phyloP scores from a whole-genome alignment of 2,329 filamentous ascomycete species.

The Epichloe uncinata region DNA sequence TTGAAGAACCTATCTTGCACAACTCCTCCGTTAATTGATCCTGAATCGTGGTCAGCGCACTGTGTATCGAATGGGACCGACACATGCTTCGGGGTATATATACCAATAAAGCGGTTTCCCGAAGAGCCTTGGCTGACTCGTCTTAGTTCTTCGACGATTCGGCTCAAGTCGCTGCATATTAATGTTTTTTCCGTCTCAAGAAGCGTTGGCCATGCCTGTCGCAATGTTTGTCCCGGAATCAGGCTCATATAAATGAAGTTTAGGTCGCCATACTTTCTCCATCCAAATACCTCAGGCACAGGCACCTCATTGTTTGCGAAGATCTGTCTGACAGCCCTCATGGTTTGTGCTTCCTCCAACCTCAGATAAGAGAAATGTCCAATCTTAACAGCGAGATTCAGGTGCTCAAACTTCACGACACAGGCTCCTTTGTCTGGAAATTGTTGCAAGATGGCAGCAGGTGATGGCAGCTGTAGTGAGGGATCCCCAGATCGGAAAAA shows the following conservation, averaged over 20 bases:
- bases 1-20: constrained; percentile 12
- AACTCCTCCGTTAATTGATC: constrained; percentile 10
- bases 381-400: not conserved
- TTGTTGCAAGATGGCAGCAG: not conserved
- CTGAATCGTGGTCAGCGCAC: constrained; percentile 6
- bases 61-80: not conserved
- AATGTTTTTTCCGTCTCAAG: constrained; percentile 9
- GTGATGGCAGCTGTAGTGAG: not conserved
- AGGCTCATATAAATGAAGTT: constrained; percentile 13
- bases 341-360: not conserved
- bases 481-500: not conserved
- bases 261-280: not conserved
- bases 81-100: not conserved
- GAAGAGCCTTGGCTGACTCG: not conserved
- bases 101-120: not conserved
- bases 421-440: not conserved
- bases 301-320: not conserved
- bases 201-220: constrained; percentile 10
- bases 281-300: not conserved
- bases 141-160: constrained; percentile 4
- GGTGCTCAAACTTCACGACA: not conserved
- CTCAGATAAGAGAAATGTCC: not conserved
- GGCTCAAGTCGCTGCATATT: constrained; percentile 6
- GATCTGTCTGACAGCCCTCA: not conserved
- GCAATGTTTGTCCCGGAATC: constrained; percentile 9